Evolutionary conservation across 2,329 filamentous ascomycete genomes (phyloP).

Genomic region (Alternaria metachromatica): DNA sequence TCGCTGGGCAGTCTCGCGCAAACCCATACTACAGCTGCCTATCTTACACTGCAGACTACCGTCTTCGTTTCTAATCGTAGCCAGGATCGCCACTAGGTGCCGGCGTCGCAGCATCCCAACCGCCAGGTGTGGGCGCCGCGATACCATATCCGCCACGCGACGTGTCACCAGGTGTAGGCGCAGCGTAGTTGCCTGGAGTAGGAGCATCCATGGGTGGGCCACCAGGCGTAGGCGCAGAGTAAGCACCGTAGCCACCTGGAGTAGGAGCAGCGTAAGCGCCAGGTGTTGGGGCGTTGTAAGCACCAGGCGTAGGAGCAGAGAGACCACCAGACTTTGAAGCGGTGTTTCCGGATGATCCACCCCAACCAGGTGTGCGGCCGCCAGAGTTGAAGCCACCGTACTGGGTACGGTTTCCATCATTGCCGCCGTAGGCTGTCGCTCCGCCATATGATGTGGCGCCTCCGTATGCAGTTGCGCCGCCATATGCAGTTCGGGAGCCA

Average conservation of each 20-base stretch:
- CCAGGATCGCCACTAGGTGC: slow-evolving; percentile 36
- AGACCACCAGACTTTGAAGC: slow-evolving; percentile 38
- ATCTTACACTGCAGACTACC: slow-evolving; percentile 4
- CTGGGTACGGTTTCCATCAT: slow-evolving; percentile 48
- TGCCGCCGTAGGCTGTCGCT: slow-evolving; percentile 41
- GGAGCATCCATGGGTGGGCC: slow-evolving; percentile 48
- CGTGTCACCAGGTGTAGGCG: slow-evolving; percentile 47
- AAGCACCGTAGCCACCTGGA: slow-evolving; percentile 43
- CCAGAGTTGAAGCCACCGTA: slow-evolving; percentile 61
- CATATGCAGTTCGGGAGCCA: slow-evolving; percentile 53
- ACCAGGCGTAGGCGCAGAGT: slow-evolving; percentile 48
- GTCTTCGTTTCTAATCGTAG: slow-evolving; percentile 24
- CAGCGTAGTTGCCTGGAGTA: slow-evolving; percentile 49
- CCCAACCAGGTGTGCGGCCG: slow-evolving; percentile 61
- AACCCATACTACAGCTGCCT: not conserved
- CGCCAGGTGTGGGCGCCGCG: slow-evolving; percentile 66
- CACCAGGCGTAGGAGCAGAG: slow-evolving; percentile 41
- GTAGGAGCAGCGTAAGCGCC: slow-evolving; percentile 47
- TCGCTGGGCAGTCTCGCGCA: not conserved
- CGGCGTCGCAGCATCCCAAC: slow-evolving; percentile 59
- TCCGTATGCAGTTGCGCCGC: slow-evolving; percentile 73
- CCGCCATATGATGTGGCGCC: slow-evolving; percentile 75
- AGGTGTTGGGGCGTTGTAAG: slow-evolving; percentile 47
- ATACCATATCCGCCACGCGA: slow-evolving; percentile 40
- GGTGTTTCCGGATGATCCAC: slow-evolving; percentile 56